Percentiles rank a stretch among this genome's conserved stretches.
phyloP scores from a whole-genome alignment of 2,329 filamentous ascomycete genomes.

The Penicillium capsulatum region DNA sequence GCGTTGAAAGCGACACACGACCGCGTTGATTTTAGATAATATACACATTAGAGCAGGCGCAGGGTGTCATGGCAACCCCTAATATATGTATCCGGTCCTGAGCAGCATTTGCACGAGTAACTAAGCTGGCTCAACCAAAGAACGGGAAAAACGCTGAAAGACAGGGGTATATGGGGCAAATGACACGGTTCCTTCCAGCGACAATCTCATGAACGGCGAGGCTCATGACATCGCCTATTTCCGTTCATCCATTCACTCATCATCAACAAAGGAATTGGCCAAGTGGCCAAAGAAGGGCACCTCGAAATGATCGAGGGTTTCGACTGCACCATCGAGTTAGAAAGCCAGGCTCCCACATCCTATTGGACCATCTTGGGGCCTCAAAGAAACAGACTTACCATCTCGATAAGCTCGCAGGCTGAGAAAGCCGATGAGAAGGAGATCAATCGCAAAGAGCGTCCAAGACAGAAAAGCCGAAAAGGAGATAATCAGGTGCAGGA shows the following conservation, averaged over 20 bases:
- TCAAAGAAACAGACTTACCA: conserved; percentile 49
- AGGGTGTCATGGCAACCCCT: no score
- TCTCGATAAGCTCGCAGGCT: conserved; percentile 78
- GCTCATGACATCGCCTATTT: neutral
- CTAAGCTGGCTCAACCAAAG: no score
- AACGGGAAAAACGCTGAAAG: no score
- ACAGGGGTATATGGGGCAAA: no score
- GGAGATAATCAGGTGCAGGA: conserved; percentile 79
- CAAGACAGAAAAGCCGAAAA: conserved; percentile 83
- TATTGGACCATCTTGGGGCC: no score
- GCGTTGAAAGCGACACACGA: no score
- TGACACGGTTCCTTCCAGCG: neutral
- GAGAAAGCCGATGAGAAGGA: conserved; percentile 71
- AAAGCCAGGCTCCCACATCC: no score
- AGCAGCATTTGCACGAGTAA: no score
- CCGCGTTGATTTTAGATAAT: no score
- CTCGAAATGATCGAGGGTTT: conserved; percentile 67
- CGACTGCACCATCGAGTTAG: conserved; percentile 42
- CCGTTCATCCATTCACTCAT: conserved; percentile 51
- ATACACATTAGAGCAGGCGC: no score
- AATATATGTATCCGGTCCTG: no score
- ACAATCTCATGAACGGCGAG: conserved; percentile 12
- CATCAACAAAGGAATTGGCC: conserved; percentile 85
- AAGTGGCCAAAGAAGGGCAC: conserved; percentile 80
- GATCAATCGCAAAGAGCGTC: conserved; percentile 71